Percentiles rank a stretch among this genome's conserved stretches.
Evolutionary conservation across 2,329 filamentous ascomycete species (phyloP).

Genomic region (Penicillium sp.): DNA sequence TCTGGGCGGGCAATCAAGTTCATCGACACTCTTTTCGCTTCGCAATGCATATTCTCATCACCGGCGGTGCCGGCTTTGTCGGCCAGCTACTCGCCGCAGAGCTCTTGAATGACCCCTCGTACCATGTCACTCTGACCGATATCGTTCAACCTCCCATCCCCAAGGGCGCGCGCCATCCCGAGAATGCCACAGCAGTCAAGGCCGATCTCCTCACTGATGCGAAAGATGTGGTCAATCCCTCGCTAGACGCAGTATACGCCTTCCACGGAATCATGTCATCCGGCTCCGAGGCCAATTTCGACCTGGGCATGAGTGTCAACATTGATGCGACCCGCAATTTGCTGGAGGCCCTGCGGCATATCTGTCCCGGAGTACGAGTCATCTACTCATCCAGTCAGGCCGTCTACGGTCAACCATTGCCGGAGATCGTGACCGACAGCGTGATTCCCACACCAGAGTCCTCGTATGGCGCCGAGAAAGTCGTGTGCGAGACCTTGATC

Average conservation of each 20-base stretch:
- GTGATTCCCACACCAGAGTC: conserved; percentile 63
- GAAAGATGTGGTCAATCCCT: conserved; percentile 42
- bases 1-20: background rate
- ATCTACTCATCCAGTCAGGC: conserved; percentile 66
- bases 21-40: background rate
- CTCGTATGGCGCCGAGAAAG: conserved; percentile 66
- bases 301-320: conserved; percentile 63
- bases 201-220: conserved; percentile 58
- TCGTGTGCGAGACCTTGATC: conserved; percentile 64
- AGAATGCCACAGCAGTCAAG: conserved; percentile 55
- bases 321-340: conserved; percentile 61
- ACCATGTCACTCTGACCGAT: conserved; percentile 61
- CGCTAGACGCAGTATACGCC: conserved; percentile 60
- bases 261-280: conserved; percentile 71
- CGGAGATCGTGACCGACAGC: conserved; percentile 55
- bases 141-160: conserved; percentile 58
- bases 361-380: conserved; percentile 59
- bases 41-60: conserved; percentile 61
- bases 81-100: conserved; percentile 63
- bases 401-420: conserved; percentile 64
- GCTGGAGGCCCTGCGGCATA: conserved; percentile 56
- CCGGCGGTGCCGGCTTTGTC: conserved; percentile 67
- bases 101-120: conserved; percentile 55
- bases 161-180: conserved; percentile 50
- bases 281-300: conserved; percentile 64